Base-by-base conservation (phyloP, 495 filamentous ascomycete species). In the Hypoxylon cercidicola region DNA sequence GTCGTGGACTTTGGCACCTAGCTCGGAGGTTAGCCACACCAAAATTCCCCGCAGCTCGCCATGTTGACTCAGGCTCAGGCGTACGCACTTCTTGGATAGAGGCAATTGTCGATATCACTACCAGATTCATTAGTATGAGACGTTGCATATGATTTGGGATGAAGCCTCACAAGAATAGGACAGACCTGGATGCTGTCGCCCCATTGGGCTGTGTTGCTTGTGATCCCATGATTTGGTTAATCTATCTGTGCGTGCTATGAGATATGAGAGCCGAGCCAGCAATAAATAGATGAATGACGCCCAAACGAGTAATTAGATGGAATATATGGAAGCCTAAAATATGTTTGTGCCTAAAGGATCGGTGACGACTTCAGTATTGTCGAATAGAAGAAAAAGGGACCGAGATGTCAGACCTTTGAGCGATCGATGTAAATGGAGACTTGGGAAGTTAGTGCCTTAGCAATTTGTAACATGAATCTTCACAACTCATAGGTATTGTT, bases 71-170 rank as follows among this genome's bases (percentile, higher is more conserved):
- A 47, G n/a, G 72, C 83, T 69, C 64, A 28, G 25, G 7, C 25
- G 7, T 7, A 28, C 25, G 25, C 25, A 87, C 85, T 88, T 71
- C 84, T 88, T 0, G 87, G 85, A 62, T 90, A 90, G 56, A 90
- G 82, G 78, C 96, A 98, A 70, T 99, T 99, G 83, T 99, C 96
- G 73, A 99, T 97, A 71, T 99, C 96, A 47, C 81, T 83, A 16
- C 53, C 11, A 20, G n/a, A 23, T 15, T 16, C 60, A 62, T 58
- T 44, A 64, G 8, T 6, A 19, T 23, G 8, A 30, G 7, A 16
- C 16, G n/a, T 35, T 1, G n/a, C 45, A 13, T 55, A 10, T 7
- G 13, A 1, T 2, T 19, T 19, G 8, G 12, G 10, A 11, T 16
- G 21, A 15, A 10, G 11, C 63, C 79, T 74, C 51, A 82, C 81